Percentiles rank a stretch among this genome's conserved stretches.
phyloP scores from a whole-genome alignment of 2,329 filamentous ascomycete species.

The Fusarium liriodendri region DNA sequence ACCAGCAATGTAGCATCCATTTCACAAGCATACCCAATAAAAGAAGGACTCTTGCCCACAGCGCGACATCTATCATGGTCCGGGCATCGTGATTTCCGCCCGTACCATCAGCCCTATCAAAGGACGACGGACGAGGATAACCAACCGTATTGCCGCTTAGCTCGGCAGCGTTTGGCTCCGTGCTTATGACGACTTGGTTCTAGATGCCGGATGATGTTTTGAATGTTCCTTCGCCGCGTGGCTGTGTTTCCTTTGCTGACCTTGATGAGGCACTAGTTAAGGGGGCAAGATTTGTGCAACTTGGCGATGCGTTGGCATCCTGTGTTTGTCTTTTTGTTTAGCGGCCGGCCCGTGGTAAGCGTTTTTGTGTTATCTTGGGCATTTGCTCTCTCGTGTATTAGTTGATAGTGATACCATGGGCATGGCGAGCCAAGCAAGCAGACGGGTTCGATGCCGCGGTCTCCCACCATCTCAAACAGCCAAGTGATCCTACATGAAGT shows the following conservation, averaged over 20 bases:
- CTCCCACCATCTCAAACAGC: background rate
- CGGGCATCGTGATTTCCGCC: background rate
- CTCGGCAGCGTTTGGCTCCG: background rate
- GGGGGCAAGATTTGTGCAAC: background rate
- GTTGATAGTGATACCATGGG: background rate
- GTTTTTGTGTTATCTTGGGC: background rate
- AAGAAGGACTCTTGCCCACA: background rate
- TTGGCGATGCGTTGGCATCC: background rate
- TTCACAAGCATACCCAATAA: background rate
- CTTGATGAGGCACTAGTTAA: background rate
- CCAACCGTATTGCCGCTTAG: background rate
- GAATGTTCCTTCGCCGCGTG: background rate
- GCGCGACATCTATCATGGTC: background rate
- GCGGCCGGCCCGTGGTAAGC: background rate
- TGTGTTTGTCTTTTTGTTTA: background rate
- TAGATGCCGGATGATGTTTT: background rate
- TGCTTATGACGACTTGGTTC: background rate
- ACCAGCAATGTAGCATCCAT: background rate
- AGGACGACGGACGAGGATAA: background rate
- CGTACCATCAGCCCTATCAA: constrained; percentile 12
- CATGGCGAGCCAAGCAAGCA: background rate
- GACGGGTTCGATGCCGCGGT: background rate
- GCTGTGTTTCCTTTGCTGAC: background rate
- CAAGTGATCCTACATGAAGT: background rate
- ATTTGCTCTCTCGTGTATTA: background rate